These are phyloP conservation scores for Calonectria hawksworthii DNA, from an alignment of 2,329 filamentous ascomycete species.

Conservation along the genomic window DNA sequence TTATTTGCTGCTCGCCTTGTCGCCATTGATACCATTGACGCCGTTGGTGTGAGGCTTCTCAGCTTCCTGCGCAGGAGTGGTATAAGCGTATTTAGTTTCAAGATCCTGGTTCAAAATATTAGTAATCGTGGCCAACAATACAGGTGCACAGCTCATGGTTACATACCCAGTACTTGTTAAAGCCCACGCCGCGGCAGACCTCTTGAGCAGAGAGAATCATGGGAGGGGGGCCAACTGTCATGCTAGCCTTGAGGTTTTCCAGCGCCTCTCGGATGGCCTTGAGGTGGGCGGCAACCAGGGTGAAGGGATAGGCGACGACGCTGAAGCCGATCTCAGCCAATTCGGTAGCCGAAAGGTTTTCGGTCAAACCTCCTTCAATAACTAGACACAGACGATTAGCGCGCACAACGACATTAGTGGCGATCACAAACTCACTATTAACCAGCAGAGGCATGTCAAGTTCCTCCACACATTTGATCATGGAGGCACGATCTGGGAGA, in stretches of 20 bases:
- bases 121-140: neutral
- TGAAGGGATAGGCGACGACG: slow-evolving; percentile 60
- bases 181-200: slow-evolving; percentile 61
- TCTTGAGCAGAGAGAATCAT: slow-evolving; percentile 59
- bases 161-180: slow-evolving; percentile 55
- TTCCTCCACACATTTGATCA: slow-evolving; percentile 54
- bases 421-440: slow-evolving; percentile 45
- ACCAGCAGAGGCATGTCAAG: slow-evolving; percentile 57
- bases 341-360: slow-evolving; percentile 51
- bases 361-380: slow-evolving; percentile 52
- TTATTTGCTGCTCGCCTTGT: neutral
- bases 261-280: slow-evolving; percentile 55
- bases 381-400: slow-evolving; percentile 19
- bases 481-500: slow-evolving; percentile 57
- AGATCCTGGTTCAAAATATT: neutral
- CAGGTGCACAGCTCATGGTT: too few relatives aligned
- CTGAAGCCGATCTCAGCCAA: slow-evolving; percentile 54
- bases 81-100: neutral
- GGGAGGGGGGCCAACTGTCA: slow-evolving; percentile 57
- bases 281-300: slow-evolving; percentile 58
- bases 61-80: neutral
- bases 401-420: too few relatives aligned
- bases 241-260: slow-evolving; percentile 56
- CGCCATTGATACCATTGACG: neutral
- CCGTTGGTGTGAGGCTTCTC: neutral